Conservation (phyloP, 176 grass and related monocot species). For the Aegilops longissima region DNA sequence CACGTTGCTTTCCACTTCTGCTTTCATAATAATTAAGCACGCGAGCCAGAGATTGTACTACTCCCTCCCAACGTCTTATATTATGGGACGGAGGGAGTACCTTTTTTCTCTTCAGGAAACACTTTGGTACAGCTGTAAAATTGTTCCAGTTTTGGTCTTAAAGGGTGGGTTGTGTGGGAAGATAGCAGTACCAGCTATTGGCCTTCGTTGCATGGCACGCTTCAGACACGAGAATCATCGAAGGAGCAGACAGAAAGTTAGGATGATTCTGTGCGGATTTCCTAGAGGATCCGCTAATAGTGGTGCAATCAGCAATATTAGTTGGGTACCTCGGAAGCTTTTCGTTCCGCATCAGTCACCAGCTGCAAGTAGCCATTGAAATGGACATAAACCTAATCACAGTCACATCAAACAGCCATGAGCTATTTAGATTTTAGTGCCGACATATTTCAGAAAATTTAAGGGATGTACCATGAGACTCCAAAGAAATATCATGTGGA, state of each 20-base stretch:
- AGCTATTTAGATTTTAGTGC: background rate
- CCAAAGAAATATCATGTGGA: too few relatives aligned
- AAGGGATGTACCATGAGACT: too few relatives aligned
- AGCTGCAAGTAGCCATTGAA: constrained; percentile 9
- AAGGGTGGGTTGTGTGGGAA: background rate
- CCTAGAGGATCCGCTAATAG: background rate
- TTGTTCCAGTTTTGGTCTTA: background rate
- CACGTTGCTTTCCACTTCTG: background rate
- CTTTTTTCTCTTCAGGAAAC: background rate
- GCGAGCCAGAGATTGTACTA: too few relatives aligned
- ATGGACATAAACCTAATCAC: constrained; percentile 24
- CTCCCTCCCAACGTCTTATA: too few relatives aligned
- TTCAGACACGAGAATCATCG: background rate
- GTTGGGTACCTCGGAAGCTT: background rate
- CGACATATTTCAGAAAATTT: background rate
- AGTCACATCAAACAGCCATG: background rate
- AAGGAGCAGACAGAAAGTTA: background rate
- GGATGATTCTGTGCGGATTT: background rate
- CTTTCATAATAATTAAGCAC: background rate
- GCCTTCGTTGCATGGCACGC: background rate
- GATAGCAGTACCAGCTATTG: background rate
- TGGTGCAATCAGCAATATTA: background rate
- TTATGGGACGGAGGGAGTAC: too few relatives aligned
- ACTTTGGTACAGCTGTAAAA: background rate
- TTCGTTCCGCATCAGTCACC: background rate